phyloP scores from a whole-genome alignment of 1,284 basidiomycete species.

The Polyporus tsugae region DNA sequence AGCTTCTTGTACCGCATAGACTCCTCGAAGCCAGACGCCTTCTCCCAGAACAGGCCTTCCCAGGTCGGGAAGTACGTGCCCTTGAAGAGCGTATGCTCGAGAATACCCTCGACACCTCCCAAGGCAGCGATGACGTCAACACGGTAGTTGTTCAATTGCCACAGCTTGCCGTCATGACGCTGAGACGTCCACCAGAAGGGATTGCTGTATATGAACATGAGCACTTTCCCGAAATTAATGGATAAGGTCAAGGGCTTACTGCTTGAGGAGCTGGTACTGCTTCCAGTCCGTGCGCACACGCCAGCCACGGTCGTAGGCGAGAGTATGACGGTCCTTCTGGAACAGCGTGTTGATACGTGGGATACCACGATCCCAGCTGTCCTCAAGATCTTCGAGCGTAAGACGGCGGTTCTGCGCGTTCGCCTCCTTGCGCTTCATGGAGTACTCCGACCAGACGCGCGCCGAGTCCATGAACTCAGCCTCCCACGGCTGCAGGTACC shows the following conservation, averaged over 20 bases:
- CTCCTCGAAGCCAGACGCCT: conserved; percentile 94
- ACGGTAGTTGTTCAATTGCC: conserved; percentile 98
- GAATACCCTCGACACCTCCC: conserved; percentile 96
- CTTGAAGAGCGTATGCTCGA: conserved; percentile 98
- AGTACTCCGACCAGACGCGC: conserved; percentile 99
- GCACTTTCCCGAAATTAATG: background rate
- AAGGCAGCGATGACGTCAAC: conserved; percentile 99
- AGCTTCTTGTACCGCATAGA: conserved; percentile 98
- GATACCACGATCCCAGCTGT: conserved; percentile 98
- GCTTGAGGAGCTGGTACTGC: conserved; percentile 94
- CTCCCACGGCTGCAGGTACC: conserved; percentile 99
- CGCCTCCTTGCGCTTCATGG: conserved; percentile 99
- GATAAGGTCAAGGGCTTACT: conserved; percentile 54
- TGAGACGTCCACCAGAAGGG: conserved; percentile 99
- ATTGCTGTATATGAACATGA: conserved; percentile 60
- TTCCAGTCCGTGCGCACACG: conserved; percentile 97
- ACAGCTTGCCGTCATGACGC: conserved; percentile 97
- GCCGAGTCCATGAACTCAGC: conserved; percentile 98
- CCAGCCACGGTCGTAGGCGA: conserved; percentile 99
- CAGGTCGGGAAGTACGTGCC: conserved; percentile 95
- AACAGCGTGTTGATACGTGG: conserved; percentile 97
- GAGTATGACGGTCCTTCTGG: conserved; percentile 98
- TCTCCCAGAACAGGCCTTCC: conserved; percentile 97
- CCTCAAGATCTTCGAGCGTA: conserved; percentile 96
- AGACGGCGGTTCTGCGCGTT: conserved; percentile 96